phyloP scores from a whole-genome alignment of 179 eudicot species.

The Vitellaria paradoxa region DNA sequence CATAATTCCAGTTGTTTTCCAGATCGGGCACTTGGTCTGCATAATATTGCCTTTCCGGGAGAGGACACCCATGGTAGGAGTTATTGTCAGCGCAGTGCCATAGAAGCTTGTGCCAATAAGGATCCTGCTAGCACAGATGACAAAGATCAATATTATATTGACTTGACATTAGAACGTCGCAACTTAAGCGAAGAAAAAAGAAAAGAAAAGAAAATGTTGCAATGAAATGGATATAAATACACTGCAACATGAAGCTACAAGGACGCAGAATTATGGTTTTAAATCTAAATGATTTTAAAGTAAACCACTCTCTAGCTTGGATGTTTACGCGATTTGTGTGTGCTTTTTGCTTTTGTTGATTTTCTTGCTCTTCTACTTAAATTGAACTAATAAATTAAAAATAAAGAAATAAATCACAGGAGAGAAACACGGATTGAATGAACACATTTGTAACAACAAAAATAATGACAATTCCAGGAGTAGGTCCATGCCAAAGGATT shows the following conservation, averaged over 20 bases:
- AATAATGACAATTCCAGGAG: neutral
- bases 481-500: no score
- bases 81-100: constrained; percentile 43
- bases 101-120: constrained; percentile 38
- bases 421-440: neutral
- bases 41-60: constrained; percentile 32
- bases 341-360: no score
- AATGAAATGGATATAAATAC: neutral
- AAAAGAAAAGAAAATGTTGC: no score
- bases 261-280: neutral
- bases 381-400: no score
- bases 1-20: neutral
- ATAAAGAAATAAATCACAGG: neutral
- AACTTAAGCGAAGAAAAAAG: no score
- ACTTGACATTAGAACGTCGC: neutral
- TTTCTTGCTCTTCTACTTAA: neutral
- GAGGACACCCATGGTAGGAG: constrained; percentile 48
- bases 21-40: neutral
- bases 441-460: neutral
- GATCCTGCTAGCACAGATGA: constrained; percentile 29
- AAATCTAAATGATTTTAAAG: no score
- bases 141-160: neutral
- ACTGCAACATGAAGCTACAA: neutral
- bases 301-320: no score
- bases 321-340: no score